Conservation (phyloP, 306 rosid genomes). For the Castanospermum australe region DNA sequence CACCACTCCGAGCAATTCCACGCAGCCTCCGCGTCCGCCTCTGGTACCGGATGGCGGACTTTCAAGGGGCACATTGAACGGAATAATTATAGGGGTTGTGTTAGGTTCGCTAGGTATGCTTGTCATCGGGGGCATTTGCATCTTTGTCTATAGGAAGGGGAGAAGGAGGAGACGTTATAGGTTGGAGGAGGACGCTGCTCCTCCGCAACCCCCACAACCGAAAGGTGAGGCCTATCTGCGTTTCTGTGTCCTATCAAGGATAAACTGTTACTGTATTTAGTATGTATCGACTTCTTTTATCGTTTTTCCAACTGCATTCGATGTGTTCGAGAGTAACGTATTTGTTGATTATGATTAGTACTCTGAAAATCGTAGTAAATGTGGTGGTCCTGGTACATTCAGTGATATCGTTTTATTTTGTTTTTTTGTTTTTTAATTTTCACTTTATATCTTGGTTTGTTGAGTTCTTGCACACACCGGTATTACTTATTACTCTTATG, state of each 20-base stretch:
- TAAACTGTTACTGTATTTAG: neutral
- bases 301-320: neutral
- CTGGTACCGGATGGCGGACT: neutral
- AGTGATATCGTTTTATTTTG: neutral
- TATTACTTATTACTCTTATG: neutral
- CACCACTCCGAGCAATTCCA: neutral
- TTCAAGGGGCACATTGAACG: neutral
- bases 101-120: constrained; percentile 12
- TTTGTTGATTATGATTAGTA: neutral
- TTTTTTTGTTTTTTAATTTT: neutral
- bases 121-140: constrained; percentile 2
- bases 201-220: neutral
- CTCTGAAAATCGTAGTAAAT: neutral
- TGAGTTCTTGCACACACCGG: neutral
- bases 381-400: neutral
- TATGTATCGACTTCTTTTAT: neutral
- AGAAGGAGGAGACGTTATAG: neutral
- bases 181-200: neutral
- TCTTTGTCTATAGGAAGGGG: neutral
- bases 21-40: too few relatives aligned
- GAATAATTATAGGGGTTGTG: constrained; percentile 20
- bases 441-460: neutral
- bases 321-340: neutral
- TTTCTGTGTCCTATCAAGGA: neutral
- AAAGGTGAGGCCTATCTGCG: neutral